Percentiles rank a stretch among this genome's conserved stretches.
phyloP scores from a whole-genome alignment of 2,329 filamentous ascomycete species.

The Aureobasidium sp. region DNA sequence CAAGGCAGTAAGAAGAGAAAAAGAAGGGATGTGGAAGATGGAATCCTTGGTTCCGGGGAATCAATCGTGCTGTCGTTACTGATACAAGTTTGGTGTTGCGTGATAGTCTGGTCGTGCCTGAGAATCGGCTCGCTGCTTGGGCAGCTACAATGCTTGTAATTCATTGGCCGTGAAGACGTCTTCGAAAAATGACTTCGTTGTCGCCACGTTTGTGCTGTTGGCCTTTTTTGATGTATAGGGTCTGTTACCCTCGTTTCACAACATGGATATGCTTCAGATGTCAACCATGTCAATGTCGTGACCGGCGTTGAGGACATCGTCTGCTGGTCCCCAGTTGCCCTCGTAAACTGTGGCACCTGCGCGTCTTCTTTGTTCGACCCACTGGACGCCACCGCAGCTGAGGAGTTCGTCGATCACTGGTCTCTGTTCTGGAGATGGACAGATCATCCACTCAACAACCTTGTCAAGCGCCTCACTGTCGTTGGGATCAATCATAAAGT shows the following conservation, averaged over 20 bases:
- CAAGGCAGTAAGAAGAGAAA: not conserved
- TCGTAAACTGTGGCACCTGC: slow-evolving; percentile 93
- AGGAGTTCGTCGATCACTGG: slow-evolving; percentile 71
- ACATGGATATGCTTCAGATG: slow-evolving; percentile 22
- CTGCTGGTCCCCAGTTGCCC: slow-evolving; percentile 84
- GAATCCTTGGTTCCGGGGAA: slow-evolving; percentile 12
- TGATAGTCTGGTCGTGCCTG: not conserved
- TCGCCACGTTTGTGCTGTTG: slow-evolving; percentile 11
- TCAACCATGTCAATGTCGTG: slow-evolving; percentile 57
- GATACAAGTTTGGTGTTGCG: slow-evolving; percentile 11
- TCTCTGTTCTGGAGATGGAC: slow-evolving; percentile 63
- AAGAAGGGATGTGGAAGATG: not conserved
- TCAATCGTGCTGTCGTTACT: slow-evolving; percentile 14
- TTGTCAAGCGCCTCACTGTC: slow-evolving; percentile 72
- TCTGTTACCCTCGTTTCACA: not conserved
- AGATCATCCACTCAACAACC: slow-evolving; percentile 83
- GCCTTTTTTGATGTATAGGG: not conserved
- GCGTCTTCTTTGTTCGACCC: slow-evolving; percentile 69
- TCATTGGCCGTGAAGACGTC: not conserved
- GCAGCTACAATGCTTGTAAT: not conserved
- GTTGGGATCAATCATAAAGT: slow-evolving; percentile 76
- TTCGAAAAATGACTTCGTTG: slow-evolving; percentile 1
- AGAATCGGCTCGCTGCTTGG: not conserved
- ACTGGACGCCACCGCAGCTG: slow-evolving; percentile 64
- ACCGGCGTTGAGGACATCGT: slow-evolving; percentile 51